These are phyloP conservation scores for Tillandsia fasciculata DNA, from an alignment of 176 grass and related monocot species.

Conservation along the genomic window DNA sequence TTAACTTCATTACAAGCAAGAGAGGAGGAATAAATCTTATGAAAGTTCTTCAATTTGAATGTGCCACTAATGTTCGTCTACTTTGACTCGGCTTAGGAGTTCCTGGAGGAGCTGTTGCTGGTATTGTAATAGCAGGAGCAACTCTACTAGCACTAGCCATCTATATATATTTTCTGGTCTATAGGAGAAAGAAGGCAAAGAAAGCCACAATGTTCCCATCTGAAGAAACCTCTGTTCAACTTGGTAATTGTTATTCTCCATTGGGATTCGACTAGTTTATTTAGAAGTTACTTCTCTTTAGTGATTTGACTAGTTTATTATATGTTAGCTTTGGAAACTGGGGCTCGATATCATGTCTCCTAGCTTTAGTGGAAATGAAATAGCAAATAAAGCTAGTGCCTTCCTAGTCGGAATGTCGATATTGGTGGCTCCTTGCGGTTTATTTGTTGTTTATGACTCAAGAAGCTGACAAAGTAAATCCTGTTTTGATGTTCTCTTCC, in stretches of 20 bases:
- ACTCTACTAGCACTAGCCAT: slow-evolving; percentile 28
- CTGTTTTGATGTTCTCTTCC: neutral
- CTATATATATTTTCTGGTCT: slow-evolving; percentile 24
- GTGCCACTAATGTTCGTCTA: slow-evolving; percentile 8
- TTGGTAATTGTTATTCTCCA: slow-evolving; percentile 22
- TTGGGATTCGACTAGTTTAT: neutral
- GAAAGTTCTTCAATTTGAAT: neutral
- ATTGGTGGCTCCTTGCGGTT: neutral
- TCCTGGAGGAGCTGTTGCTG: slow-evolving; percentile 48
- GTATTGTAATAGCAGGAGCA: slow-evolving; percentile 43
- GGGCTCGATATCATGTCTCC: neutral
- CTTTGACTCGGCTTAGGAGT: slow-evolving; percentile 19
- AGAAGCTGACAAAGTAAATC: neutral
- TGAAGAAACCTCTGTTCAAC: slow-evolving; percentile 42
- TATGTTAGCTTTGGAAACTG: neutral
- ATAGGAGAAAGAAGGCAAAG: slow-evolving; percentile 59
- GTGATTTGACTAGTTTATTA: neutral
- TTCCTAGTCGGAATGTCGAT: neutral
- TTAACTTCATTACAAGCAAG: slow-evolving; percentile 10
- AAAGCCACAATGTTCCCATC: slow-evolving; percentile 29
- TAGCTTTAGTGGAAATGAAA: neutral
- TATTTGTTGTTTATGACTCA: neutral
- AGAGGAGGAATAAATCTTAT: neutral
- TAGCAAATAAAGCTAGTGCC: neutral
- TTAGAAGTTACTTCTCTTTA: neutral